A percentile compares a stretch with the other conserved stretches of the same genome.
Conservation (phyloP, 345 rosid genomes). For the Psidium guajava region DNA sequence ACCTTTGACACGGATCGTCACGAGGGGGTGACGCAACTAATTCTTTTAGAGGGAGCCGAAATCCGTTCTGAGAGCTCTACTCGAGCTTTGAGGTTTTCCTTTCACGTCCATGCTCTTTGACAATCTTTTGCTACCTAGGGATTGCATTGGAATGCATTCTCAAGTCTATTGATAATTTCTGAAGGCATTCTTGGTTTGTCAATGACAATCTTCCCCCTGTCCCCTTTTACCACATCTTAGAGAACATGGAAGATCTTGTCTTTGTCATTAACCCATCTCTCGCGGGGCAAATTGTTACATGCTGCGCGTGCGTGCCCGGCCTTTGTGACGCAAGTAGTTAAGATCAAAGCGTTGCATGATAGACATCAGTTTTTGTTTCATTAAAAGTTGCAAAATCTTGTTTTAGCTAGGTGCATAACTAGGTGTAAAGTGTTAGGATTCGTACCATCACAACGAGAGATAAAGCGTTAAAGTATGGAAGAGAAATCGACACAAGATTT, state of each 20-base stretch:
- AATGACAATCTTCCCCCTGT: background rate
- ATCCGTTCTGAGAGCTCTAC: background rate
- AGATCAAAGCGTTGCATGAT: too few species aligned
- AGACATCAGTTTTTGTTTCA: too few species aligned
- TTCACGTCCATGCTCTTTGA: background rate
- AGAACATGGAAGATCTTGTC: background rate
- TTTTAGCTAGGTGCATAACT: background rate
- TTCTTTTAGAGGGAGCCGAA: background rate
- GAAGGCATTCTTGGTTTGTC: background rate
- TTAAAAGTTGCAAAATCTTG: background rate
- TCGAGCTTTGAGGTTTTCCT: background rate
- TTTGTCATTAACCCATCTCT: background rate
- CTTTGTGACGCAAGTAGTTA: background rate
- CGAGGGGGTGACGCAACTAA: conserved; percentile 36
- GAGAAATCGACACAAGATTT: too few species aligned
- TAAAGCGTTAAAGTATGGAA: too few species aligned
- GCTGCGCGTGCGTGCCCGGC: background rate
- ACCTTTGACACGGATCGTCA: conserved; percentile 18
- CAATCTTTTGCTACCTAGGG: background rate
- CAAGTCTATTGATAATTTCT: background rate
- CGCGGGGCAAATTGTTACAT: background rate
- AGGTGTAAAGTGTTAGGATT: background rate
- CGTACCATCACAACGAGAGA: too few species aligned
- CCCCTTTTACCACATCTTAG: background rate
- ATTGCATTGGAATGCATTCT: background rate